phyloP scores from a whole-genome alignment of 345 rosid species.

The Salix purpurea region DNA sequence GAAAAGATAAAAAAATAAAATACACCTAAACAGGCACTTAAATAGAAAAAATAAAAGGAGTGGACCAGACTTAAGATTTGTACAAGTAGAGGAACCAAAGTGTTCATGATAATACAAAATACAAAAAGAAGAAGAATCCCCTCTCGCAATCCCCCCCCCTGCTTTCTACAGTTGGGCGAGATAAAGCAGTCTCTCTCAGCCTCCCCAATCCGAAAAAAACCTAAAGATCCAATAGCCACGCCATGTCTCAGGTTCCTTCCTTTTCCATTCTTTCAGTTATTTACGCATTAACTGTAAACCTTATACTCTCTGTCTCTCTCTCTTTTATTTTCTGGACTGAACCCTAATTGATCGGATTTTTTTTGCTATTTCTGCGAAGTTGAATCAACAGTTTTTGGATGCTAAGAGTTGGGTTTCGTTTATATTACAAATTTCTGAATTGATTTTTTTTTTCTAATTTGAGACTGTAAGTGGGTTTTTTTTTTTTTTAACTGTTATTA shows the following conservation, averaged over 20 bases:
- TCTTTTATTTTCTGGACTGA: not conserved
- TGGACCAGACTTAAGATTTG: too few species aligned
- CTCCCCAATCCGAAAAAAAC: not conserved
- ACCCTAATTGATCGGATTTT: not conserved
- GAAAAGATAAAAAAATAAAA: too few species aligned
- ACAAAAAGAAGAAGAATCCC: too few species aligned
- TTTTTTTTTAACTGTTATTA: not conserved
- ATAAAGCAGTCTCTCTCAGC: not conserved
- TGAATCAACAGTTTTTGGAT: not conserved
- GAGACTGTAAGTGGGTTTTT: not conserved
- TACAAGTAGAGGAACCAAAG: too few species aligned
- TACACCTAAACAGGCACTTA: too few species aligned
- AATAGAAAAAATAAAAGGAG: too few species aligned
- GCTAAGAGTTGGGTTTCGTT: not conserved
- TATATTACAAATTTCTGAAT: not conserved
- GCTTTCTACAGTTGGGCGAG: not conserved
- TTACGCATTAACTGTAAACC: not conserved
- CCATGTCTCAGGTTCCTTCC: constrained; percentile 48
- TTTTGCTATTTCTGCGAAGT: not conserved
- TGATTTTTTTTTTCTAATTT: not conserved
- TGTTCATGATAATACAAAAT: too few species aligned
- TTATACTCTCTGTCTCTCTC: too few species aligned
- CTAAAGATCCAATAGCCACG: not conserved
- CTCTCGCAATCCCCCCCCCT: too few species aligned
- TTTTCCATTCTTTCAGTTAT: not conserved